Conservation (phyloP, 164 flowering plant genomes). For the Saururus chinensis region DNA sequence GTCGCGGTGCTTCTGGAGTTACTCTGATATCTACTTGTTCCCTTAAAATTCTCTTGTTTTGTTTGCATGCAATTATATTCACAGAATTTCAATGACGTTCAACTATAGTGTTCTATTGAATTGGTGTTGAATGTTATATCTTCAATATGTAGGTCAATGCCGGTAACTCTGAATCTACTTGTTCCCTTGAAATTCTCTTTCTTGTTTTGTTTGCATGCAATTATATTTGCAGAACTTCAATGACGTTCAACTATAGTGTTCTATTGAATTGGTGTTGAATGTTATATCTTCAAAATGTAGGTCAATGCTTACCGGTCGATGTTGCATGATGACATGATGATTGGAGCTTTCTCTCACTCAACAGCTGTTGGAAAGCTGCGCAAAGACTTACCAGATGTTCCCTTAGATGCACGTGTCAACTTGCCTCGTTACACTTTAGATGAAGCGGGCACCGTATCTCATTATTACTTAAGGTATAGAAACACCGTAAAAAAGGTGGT, state of each 20-base stretch:
- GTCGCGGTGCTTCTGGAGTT: too few species aligned
- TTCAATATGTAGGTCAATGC: slow-evolving; percentile 63
- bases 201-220: background rate
- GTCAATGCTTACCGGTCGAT: slow-evolving; percentile 86
- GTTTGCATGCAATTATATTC: background rate
- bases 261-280: background rate
- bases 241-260: background rate
- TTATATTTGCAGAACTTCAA: too few species aligned
- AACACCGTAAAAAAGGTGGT: background rate
- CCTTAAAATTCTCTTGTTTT: too few species aligned
- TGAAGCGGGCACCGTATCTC: slow-evolving; percentile 82
- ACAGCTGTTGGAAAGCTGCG: slow-evolving; percentile 98
- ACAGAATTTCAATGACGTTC: too few species aligned
- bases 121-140: background rate
- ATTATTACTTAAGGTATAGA: slow-evolving; percentile 81
- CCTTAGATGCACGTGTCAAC: slow-evolving; percentile 60
- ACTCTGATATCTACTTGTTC: too few species aligned
- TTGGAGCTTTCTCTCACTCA: slow-evolving; percentile 96
- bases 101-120: background rate
- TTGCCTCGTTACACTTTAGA: slow-evolving; percentile 73
- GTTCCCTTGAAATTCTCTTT: too few species aligned
- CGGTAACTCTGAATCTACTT: too few species aligned
- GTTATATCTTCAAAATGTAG: slow-evolving; percentile 24
- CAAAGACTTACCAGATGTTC: slow-evolving; percentile 81
- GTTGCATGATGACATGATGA: slow-evolving; percentile 93